Conservation (phyloP, 2,329 filamentous ascomycete species). For the Saccharata proteae region DNA sequence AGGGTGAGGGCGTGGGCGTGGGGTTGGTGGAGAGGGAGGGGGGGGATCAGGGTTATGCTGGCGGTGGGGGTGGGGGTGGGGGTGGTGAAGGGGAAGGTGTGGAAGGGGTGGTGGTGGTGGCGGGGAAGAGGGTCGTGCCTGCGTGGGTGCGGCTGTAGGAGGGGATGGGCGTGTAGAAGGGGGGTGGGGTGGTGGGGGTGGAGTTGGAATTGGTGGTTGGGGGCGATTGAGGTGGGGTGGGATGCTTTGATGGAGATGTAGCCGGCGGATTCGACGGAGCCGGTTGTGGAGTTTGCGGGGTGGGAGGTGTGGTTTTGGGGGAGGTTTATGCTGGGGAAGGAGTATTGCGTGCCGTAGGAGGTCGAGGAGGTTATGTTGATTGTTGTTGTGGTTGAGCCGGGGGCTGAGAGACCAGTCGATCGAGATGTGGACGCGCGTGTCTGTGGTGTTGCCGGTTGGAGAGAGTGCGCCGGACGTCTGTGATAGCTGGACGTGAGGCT, state of each 20-base stretch:
- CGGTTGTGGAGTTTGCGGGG: slow-evolving; percentile 19
- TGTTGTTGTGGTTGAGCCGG: slow-evolving; percentile 17
- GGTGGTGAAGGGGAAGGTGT: slow-evolving; percentile 19
- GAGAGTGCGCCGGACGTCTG: slow-evolving; percentile 19
- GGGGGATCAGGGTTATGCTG: slow-evolving; percentile 30
- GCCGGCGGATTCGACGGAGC: slow-evolving; percentile 21
- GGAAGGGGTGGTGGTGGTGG: slow-evolving; percentile 22
- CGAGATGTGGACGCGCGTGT: slow-evolving; percentile 25
- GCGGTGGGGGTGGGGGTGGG: slow-evolving; percentile 14
- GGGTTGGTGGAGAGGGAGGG: slow-evolving; percentile 41
- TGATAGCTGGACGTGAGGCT: slow-evolving; percentile 25
- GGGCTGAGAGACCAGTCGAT: slow-evolving; percentile 21
- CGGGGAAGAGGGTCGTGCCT: slow-evolving; percentile 20
- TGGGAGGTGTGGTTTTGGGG: slow-evolving; percentile 23
- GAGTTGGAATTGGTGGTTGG: slow-evolving; percentile 15
- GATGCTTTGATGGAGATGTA: slow-evolving; percentile 25
- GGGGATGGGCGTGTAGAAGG: slow-evolving; percentile 19
- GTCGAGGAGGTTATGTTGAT: slow-evolving; percentile 21
- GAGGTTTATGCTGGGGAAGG: slow-evolving; percentile 18
- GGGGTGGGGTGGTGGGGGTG: slow-evolving; percentile 16
- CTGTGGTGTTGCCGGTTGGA: slow-evolving; percentile 16
- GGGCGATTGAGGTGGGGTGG: slow-evolving; percentile 23
- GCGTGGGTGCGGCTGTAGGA: slow-evolving; percentile 25
- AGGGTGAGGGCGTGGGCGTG: slow-evolving; percentile 32
- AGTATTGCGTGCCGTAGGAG: slow-evolving; percentile 26